Evolutionary conservation across 306 rosid genomes (phyloP).

Genomic region (Amphicarpaea edgeworthii): DNA sequence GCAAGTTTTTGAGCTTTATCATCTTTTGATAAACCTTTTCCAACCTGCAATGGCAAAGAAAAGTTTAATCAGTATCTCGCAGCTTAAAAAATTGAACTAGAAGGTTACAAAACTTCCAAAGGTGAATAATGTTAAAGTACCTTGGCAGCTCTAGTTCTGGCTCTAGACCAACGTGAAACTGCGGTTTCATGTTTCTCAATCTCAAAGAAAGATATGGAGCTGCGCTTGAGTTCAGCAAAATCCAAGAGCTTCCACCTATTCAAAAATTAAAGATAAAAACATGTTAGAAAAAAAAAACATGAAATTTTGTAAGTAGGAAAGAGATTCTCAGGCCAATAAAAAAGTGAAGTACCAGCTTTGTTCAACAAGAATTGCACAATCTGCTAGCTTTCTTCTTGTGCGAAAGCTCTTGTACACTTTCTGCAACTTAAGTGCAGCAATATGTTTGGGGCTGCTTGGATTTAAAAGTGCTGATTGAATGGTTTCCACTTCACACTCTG

Average conservation of each 20-base stretch:
- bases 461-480: constrained; percentile 59
- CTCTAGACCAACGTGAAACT: constrained; percentile 97
- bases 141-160: constrained; percentile 98
- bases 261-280: constrained; percentile 37
- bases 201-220: constrained; percentile 93
- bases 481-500: constrained; percentile 51
- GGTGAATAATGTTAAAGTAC: constrained; percentile 48
- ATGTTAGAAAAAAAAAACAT: constrained; percentile 41
- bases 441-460: constrained; percentile 76
- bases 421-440: constrained; percentile 92
- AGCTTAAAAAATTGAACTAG: background rate
- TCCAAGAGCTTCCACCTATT: constrained; percentile 97
- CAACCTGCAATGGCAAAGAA: constrained; percentile 73
- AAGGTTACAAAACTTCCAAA: constrained; percentile 10
- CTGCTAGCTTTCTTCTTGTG: constrained; percentile 94
- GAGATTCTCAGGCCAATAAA: constrained; percentile 21
- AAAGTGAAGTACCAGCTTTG: constrained; percentile 92
- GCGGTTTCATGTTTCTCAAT: constrained; percentile 97
- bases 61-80: constrained; percentile 30
- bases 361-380: constrained; percentile 98
- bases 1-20: constrained; percentile 94
- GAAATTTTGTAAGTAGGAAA: constrained; percentile 11
- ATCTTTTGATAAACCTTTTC: constrained; percentile 94
- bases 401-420: constrained; percentile 99
- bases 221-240: constrained; percentile 93